Evolutionary conservation across 768 basidiomycete genomes (phyloP), one percentile per base, ranked within the genome.

Genomic region (Xerocomellus dryophilus): DNA sequence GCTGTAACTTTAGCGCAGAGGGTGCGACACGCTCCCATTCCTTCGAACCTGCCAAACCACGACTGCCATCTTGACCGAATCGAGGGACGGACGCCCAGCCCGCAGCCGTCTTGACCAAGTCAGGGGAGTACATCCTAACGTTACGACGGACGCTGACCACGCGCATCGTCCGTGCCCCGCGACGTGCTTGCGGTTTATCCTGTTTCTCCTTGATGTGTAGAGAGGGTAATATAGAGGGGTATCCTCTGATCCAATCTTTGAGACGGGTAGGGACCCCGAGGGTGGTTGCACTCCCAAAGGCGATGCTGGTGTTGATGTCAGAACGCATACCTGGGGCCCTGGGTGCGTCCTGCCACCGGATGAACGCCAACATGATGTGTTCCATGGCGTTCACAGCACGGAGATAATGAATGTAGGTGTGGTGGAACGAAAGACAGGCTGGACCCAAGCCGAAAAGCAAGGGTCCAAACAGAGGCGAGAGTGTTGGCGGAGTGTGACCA

Each of bases 191-290:
- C 0, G 83, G 81, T 15, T 77, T 80, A 4, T 74, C 72, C 27
- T 78, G 72, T 44, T 72, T 73, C 59, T 78, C 77, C 49, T 72
- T 72, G 46, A 80, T 68, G 31, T 76, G 80, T 32, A 89, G 77
- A 43, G 76, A 73, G 1, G 90, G 82, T 5, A 96, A 74, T 80
- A 86, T 91, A 9, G 83, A 69, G 0, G 93, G 93, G 65, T 98
- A 97, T 3, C 90, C 90, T 55, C 88, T 81, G 57, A 96, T 88
- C 91, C 93, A 95, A 60, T 90, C 86, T 63, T 89, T 88, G 57
- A 97, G 83, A n/a, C 90, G 83, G 14, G 83, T 81, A 3, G 95
- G 96, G 9, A 93, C 82, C 3, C 85, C 84, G 5, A 86, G 78
- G 8, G 83, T 74, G 4, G 82, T 74, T 5, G 82, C 79, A 51